Conservation (phyloP, 192 early-diverging fungal species). For the Backusella luteola region DNA sequence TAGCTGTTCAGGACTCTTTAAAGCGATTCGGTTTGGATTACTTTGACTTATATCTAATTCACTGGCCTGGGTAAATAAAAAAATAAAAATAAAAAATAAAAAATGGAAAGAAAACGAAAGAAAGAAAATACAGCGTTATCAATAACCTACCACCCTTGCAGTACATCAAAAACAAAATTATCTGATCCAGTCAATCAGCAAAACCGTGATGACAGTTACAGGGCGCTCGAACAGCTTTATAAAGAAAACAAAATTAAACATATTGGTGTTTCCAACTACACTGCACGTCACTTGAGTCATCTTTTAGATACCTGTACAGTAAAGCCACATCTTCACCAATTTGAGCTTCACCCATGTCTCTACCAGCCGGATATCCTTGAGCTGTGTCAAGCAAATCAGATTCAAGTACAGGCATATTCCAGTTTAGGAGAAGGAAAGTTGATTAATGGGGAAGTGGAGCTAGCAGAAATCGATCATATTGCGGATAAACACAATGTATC, state of each 20-base stretch:
- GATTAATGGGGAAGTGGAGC: constrained; percentile 18
- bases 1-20: constrained; percentile 57
- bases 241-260: constrained; percentile 52
- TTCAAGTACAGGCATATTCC: constrained; percentile 69
- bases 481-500: constrained; percentile 29
- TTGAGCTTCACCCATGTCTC: constrained; percentile 67
- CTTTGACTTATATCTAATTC: constrained; percentile 73
- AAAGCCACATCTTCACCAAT: constrained; percentile 66
- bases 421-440: constrained; percentile 65
- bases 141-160: not conserved
- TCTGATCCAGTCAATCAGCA: constrained; percentile 44
- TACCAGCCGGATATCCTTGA: constrained; percentile 55
- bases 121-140: not conserved
- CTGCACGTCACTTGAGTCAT: constrained; percentile 53
- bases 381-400: constrained; percentile 51
- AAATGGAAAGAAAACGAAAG: not conserved
- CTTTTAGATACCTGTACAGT: constrained; percentile 55
- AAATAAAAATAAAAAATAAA: not conserved
- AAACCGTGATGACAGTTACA: constrained; percentile 58
- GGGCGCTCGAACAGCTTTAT: constrained; percentile 63
- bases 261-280: constrained; percentile 78
- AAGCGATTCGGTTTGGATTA: constrained; percentile 62
- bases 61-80: constrained; percentile 67
- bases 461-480: constrained; percentile 29
- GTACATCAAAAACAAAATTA: constrained; percentile 20